These are phyloP conservation scores for Colletotrichum sp. DNA, from an alignment of 2,329 filamentous ascomycete genomes.

Conservation along the genomic window DNA sequence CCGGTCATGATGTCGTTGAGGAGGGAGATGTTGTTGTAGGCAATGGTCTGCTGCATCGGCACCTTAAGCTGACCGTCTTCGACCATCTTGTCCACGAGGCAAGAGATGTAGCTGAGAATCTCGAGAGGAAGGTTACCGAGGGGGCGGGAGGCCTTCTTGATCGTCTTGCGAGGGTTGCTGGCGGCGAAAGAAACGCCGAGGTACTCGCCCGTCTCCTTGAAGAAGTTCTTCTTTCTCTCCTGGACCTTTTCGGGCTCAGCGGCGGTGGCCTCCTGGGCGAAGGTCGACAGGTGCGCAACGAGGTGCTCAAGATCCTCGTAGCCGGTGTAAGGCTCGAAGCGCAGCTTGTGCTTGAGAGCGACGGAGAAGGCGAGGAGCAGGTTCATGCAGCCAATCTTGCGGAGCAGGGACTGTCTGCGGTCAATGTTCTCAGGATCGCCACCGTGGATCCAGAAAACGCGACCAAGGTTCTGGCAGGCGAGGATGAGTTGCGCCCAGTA, in stretches of 20 bases:
- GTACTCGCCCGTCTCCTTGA: conserved; percentile 73
- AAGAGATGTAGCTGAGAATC: conserved; percentile 74
- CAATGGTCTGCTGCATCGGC: conserved; percentile 63
- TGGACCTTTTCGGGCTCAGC: conserved; percentile 35
- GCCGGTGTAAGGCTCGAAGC: conserved; percentile 81
- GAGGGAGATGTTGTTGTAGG: conserved; percentile 63
- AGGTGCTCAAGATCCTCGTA: conserved; percentile 77
- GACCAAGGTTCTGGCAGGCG: conserved; percentile 71
- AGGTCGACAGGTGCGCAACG: conserved; percentile 76
- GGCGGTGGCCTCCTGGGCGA: conserved; percentile 62
- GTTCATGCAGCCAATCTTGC: conserved; percentile 78
- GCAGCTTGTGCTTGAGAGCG: conserved; percentile 80
- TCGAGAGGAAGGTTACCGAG: conserved; percentile 86
- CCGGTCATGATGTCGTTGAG: conserved; percentile 77
- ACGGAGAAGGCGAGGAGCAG: conserved; percentile 79
- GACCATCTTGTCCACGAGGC: conserved; percentile 68
- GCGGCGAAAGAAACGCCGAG: conserved; percentile 78
- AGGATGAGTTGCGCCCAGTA: conserved; percentile 66
- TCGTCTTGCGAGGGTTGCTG: conserved; percentile 77
- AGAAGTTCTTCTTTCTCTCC: conserved; percentile 50
- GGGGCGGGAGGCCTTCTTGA: conserved; percentile 75
- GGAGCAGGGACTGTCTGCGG: conserved; percentile 70
- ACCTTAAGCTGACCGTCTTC: conserved; percentile 59
- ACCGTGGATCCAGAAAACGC: conserved; percentile 84
- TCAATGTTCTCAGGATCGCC: conserved; percentile 55